phyloP scores from a whole-genome alignment of 1,284 basidiomycete species.

The Termitomyces sp. region DNA sequence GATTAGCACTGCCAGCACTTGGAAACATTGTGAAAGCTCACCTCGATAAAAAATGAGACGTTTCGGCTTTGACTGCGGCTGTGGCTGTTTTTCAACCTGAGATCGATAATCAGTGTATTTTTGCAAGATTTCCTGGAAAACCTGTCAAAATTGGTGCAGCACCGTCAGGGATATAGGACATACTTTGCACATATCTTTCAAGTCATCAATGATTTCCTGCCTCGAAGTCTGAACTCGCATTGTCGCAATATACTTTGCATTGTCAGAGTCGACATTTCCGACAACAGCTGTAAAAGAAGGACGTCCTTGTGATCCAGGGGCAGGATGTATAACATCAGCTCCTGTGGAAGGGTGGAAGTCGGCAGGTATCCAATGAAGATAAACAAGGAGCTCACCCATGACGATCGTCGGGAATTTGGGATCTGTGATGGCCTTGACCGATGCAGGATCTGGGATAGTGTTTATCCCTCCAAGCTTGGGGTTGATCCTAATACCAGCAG shows the following conservation, averaged over 20 bases:
- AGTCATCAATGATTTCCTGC: slow-evolving; percentile 52
- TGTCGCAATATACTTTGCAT: slow-evolving; percentile 50
- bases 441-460: slow-evolving; percentile 53
- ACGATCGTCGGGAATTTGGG: slow-evolving; percentile 61
- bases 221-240: slow-evolving; percentile 47
- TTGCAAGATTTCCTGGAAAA: slow-evolving; percentile 32
- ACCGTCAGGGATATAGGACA: slow-evolving; percentile 7
- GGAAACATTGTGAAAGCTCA: slow-evolving; percentile 17
- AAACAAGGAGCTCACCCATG: slow-evolving; percentile 43
- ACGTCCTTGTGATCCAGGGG: slow-evolving; percentile 44
- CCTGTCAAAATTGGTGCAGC: background rate
- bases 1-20: background rate
- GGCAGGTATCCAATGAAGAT: background rate
- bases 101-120: slow-evolving; percentile 34
- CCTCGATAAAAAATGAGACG: slow-evolving; percentile 56
- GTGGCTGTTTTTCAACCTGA: slow-evolving; percentile 30
- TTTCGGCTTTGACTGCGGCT: slow-evolving; percentile 32
- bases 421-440: slow-evolving; percentile 50
- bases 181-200: slow-evolving; percentile 47
- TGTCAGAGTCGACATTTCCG: slow-evolving; percentile 51
- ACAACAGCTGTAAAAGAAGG: slow-evolving; percentile 60
- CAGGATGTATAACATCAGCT: slow-evolving; percentile 59
- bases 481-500: slow-evolving; percentile 21
- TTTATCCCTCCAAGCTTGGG: slow-evolving; percentile 73
- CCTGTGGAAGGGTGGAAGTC: slow-evolving; percentile 23